A percentile compares a stretch with the other conserved stretches of the same genome.
Evolutionary conservation across 306 rosid genomes (phyloP).

Genomic region (Crotalaria pallida): DNA sequence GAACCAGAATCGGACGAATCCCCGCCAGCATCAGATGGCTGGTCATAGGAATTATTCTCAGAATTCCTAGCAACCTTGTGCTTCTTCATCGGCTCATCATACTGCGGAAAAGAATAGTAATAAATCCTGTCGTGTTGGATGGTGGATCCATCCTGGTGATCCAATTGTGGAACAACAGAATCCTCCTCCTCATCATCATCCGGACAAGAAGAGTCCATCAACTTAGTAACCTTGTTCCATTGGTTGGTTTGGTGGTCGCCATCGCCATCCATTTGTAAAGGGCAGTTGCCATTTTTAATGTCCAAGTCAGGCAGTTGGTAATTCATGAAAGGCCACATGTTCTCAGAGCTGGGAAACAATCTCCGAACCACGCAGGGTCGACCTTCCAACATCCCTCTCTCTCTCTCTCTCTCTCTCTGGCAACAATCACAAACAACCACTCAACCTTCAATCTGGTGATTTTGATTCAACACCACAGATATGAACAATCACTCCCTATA

Average conservation of each 20-base stretch:
- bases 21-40: conserved; percentile 37
- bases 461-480: conserved; percentile 28
- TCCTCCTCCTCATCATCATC: conserved; percentile 28
- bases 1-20: conserved; percentile 48
- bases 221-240: conserved; percentile 30
- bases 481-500: conserved; percentile 30
- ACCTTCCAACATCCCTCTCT: conserved; percentile 74
- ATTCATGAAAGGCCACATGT: conserved; percentile 56
- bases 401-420: conserved; percentile 13
- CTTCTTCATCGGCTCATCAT: background rate
- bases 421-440: background rate
- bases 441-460: conserved; percentile 28
- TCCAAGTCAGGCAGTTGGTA: conserved; percentile 39
- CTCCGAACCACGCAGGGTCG: conserved; percentile 55
- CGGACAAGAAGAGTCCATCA: conserved; percentile 28
- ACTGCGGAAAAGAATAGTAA: background rate
- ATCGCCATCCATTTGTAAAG: conserved; percentile 17
- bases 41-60: background rate
- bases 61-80: background rate
- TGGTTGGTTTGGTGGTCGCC: conserved; percentile 31
- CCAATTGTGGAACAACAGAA: conserved; percentile 35
- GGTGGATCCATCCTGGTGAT: conserved; percentile 42
- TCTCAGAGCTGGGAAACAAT: conserved; percentile 56
- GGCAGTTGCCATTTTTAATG: conserved; percentile 47
- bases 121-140: background rate